Conservation (phyloP, 2,329 filamentous ascomycete species). For the Harringtonia aguacate region DNA sequence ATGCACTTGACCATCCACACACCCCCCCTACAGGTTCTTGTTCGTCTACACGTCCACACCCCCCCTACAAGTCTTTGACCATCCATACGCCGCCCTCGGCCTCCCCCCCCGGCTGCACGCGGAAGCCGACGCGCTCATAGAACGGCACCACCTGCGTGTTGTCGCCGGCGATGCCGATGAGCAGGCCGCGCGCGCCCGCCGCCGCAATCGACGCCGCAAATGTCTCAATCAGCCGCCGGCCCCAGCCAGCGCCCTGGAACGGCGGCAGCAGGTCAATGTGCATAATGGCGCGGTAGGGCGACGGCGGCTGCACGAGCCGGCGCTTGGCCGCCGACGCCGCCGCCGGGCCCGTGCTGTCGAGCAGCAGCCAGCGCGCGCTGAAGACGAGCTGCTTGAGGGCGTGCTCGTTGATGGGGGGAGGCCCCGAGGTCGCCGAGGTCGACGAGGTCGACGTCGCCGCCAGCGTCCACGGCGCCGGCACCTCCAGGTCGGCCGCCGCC, state of each 20-base stretch:
- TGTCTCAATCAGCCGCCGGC: conserved; percentile 26
- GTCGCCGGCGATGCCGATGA: conserved; percentile 33
- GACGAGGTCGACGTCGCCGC: conserved; percentile 9
- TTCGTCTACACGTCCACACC: too few species aligned
- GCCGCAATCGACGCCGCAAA: conserved; percentile 27
- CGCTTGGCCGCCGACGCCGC: conserved; percentile 21
- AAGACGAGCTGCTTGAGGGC: conserved; percentile 31
- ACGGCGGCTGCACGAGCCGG: too few species aligned
- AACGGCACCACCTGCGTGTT: conserved; percentile 36
- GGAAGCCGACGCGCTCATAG: conserved; percentile 36
- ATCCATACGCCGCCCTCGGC: conserved; percentile 26
- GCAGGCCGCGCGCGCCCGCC: conserved; percentile 21
- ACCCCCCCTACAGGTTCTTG: neutral
- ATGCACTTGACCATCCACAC: too few species aligned
- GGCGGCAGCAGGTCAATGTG: conserved; percentile 35
- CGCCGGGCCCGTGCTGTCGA: conserved; percentile 17
- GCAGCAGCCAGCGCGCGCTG: conserved; percentile 27
- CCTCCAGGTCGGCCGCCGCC: conserved; percentile 17
- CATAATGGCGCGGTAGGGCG: conserved; percentile 34
- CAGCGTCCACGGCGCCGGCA: conserved; percentile 20
- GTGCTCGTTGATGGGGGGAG: conserved; percentile 19
- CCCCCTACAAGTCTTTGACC: conserved; percentile 25
- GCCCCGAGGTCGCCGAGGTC: too few species aligned
- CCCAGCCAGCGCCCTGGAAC: conserved; percentile 33
- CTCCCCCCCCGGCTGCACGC: conserved; percentile 23